Evolutionary conservation across 169 alveolate genomes (phyloP), one percentile per base, ranked within the genome.

Genomic region (Cryptosporidium felis): DNA sequence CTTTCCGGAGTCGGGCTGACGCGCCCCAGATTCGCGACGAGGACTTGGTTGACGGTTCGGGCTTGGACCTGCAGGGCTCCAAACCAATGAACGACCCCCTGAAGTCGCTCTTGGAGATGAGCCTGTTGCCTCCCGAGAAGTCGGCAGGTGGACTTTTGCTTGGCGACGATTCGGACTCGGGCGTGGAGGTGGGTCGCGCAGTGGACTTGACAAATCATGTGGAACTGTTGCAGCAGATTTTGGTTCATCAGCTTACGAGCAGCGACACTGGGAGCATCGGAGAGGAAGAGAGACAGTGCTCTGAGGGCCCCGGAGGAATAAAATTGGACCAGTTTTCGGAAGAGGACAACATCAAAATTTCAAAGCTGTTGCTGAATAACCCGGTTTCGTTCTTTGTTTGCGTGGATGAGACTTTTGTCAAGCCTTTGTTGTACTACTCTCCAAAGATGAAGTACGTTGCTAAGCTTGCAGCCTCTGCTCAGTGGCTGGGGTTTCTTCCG

Each of bases 321-420:
- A 49, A 49, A 38, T 21, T 74, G 45, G 40, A 74, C 14, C 85
- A 74, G 41, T 53, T 74, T 53, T 40, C 85, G 9, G 67, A 74
- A 9, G 4, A 10, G 5, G 85, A 74, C 9, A 74, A 74, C 30
- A 38, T 14, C 3, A 74, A 74, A 14, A 74, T 74, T 36, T n/a
- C 66, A 23, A 53, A 49, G 36, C 14, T 74, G 26, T 23, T 74
- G 23, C 40, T 18, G 8, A 53, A 49, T 5, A 74, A 74, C 40
- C 85, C 85, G 2, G 85, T 74, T 58, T 74, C 85, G 34, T 74
- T 74, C 46, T 74, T 74, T 74, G 85, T 74, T 5, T 74, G 60
- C 42, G 28, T 49, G 58, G 85, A 74, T 2, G 60, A 74, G 38
- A 74, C 85, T 4, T 74, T 74, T 18, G 85, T 74, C 9, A 74